Evolutionary conservation across 78 protist species (phyloP).

Genomic region (Dictyostelium citrinum): DNA sequence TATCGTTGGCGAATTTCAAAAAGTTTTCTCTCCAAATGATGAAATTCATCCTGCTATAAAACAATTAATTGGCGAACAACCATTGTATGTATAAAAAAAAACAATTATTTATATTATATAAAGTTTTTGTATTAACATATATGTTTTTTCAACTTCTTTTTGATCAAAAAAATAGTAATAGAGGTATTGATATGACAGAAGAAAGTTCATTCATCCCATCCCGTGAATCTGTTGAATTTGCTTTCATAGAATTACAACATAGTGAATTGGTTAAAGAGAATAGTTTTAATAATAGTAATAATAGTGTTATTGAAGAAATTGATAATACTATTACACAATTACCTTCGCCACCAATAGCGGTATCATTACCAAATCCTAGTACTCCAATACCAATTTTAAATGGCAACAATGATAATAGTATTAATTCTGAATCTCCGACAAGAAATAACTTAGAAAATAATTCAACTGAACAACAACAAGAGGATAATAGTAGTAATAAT

Average conservation of each 20-base stretch:
- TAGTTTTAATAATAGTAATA: neutral
- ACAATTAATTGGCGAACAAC: slow-evolving; percentile 21
- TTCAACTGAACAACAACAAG: neutral
- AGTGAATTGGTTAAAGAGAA: neutral
- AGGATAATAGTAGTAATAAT: neutral
- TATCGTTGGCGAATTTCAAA: slow-evolving; percentile 74
- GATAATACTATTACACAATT: neutral
- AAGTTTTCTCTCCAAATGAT: slow-evolving; percentile 70
- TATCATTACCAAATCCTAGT: neutral
- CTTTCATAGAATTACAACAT: neutral
- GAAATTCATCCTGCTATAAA: neutral
- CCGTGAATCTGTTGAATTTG: slow-evolving; percentile 11
- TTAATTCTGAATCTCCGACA: neutral
- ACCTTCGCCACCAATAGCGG: neutral
- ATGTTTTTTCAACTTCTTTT: neutral
- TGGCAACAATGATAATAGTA: neutral
- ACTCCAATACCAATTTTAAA: neutral
- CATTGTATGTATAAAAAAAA: slow-evolving; percentile 10
- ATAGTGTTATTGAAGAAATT: neutral
- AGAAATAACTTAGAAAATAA: neutral
- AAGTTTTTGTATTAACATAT: no score
- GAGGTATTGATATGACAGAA: slow-evolving; percentile 17
- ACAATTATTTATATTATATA: neutral
- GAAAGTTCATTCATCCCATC: slow-evolving; percentile 59
- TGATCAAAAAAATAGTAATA: neutral